A percentile compares a stretch with the other conserved stretches of the same genome.
Conservation (phyloP, 1,284 basidiomycete genomes). For the Tremellales sp. region DNA sequence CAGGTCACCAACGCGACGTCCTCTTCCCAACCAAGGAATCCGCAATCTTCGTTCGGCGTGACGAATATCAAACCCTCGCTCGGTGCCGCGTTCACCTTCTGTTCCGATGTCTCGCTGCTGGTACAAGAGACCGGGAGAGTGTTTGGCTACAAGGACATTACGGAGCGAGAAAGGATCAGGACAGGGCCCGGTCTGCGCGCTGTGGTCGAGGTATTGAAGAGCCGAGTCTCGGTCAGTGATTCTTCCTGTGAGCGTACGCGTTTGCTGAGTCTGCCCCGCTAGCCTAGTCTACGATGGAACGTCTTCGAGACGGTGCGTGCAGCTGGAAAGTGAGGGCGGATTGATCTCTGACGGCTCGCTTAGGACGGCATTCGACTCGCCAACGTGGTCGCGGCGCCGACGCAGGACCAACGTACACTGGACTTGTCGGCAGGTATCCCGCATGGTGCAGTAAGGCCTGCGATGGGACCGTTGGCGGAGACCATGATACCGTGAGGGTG, state of each 20-base stretch:
- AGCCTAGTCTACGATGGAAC: slow-evolving; percentile 39
- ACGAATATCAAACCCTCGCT: slow-evolving; percentile 42
- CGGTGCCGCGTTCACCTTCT: slow-evolving; percentile 37
- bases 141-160: slow-evolving; percentile 41
- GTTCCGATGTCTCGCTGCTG: slow-evolving; percentile 37
- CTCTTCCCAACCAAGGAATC: slow-evolving; percentile 32
- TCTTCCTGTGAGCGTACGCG: not conserved
- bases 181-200: slow-evolving; percentile 31
- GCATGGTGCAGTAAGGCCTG: slow-evolving; percentile 25
- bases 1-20: slow-evolving; percentile 39
- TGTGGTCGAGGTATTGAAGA: slow-evolving; percentile 45
- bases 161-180: slow-evolving; percentile 33
- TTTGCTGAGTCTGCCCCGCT: not conserved
- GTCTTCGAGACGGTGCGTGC: slow-evolving; percentile 45
- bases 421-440: slow-evolving; percentile 28
- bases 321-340: not conserved
- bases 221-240: slow-evolving; percentile 34
- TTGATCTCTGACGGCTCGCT: not conserved
- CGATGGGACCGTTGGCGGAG: slow-evolving; percentile 25
- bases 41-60: slow-evolving; percentile 37
- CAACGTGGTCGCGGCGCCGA: slow-evolving; percentile 32
- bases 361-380: slow-evolving; percentile 37
- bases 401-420: slow-evolving; percentile 29
- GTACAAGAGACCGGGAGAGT: slow-evolving; percentile 42
- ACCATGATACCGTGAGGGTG: slow-evolving; percentile 31